These are phyloP conservation scores for Lathyrus sativus DNA, from an alignment of 306 rosid species.

Conservation along the genomic window DNA sequence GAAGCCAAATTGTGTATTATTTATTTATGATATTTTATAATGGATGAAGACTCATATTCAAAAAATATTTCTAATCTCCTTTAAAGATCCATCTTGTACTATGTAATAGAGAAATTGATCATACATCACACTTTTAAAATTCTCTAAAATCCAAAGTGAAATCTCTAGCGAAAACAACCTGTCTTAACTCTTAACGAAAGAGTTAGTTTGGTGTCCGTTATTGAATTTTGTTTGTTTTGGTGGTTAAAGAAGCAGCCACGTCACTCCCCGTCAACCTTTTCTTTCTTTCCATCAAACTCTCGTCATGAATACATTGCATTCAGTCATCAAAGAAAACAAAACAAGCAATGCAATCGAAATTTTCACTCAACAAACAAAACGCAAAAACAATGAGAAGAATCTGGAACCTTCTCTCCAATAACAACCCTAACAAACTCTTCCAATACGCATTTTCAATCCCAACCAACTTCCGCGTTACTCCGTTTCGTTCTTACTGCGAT, in stretches of 20 bases:
- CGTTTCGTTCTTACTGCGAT: conserved; percentile 53
- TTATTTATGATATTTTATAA: too few species aligned
- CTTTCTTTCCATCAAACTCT: not conserved
- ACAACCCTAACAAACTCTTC: conserved; percentile 37
- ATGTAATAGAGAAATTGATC: too few species aligned
- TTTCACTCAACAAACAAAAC: not conserved
- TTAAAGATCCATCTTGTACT: too few species aligned
- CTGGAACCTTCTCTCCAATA: conserved; percentile 33
- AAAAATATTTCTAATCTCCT: too few species aligned
- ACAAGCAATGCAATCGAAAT: not conserved
- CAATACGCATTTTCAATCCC: conserved; percentile 26
- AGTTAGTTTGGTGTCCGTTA: not conserved
- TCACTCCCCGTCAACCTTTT: conserved; percentile 34
- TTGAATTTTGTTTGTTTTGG: conserved; percentile 33
- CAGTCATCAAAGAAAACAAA: not conserved
- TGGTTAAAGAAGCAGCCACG: conserved; percentile 50
- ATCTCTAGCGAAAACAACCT: too few species aligned
- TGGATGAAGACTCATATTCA: too few species aligned
- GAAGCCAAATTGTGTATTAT: too few species aligned
- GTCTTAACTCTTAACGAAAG: not conserved
- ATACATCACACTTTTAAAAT: too few species aligned
- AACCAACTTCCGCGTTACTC: conserved; percentile 31
- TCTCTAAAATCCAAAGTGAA: too few species aligned
- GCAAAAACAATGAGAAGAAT: conserved; percentile 47
- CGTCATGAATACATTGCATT: not conserved